Evolutionary conservation across 2,329 filamentous ascomycete species (phyloP).

Genomic region (Claviceps quebecensis): DNA sequence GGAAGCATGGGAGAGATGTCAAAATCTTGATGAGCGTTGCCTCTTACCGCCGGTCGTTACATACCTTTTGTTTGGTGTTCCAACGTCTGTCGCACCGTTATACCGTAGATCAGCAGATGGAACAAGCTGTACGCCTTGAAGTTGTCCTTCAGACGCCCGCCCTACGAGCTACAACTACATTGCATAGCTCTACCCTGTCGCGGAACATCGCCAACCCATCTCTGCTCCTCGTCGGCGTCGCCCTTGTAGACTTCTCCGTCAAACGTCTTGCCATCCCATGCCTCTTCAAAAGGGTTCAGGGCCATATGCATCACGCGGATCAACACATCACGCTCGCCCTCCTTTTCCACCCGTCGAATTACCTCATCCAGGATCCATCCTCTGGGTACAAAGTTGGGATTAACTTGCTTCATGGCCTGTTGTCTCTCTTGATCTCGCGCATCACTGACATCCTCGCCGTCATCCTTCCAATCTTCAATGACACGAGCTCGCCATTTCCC

Average conservation of each 20-base stretch:
- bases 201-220: slow-evolving; percentile 79
- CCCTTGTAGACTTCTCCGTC: slow-evolving; percentile 37
- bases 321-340: slow-evolving; percentile 67
- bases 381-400: slow-evolving; percentile 84
- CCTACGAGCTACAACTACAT: slow-evolving; percentile 83
- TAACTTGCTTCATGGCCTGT: slow-evolving; percentile 66
- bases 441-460: slow-evolving; percentile 21
- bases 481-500: slow-evolving; percentile 61
- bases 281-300: slow-evolving; percentile 70
- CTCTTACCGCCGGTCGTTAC: slow-evolving; percentile 66
- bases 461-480: slow-evolving; percentile 59
- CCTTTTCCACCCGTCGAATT: slow-evolving; percentile 76
- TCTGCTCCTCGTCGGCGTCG: slow-evolving; percentile 58
- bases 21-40: slow-evolving; percentile 43
- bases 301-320: slow-evolving; percentile 69
- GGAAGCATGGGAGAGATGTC: slow-evolving; percentile 52
- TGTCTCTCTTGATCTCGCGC: slow-evolving; percentile 48
- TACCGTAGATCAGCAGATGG: no score
- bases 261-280: slow-evolving; percentile 44
- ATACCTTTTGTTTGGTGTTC: slow-evolving; percentile 13
- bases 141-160: neutral
- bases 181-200: slow-evolving; percentile 67
- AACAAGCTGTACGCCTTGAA: neutral
- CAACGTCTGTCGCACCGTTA: neutral
- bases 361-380: slow-evolving; percentile 90